These are phyloP conservation scores for Tolypocladium tropicale DNA, from an alignment of 2,329 filamentous ascomycete species.

Conservation along the genomic window DNA sequence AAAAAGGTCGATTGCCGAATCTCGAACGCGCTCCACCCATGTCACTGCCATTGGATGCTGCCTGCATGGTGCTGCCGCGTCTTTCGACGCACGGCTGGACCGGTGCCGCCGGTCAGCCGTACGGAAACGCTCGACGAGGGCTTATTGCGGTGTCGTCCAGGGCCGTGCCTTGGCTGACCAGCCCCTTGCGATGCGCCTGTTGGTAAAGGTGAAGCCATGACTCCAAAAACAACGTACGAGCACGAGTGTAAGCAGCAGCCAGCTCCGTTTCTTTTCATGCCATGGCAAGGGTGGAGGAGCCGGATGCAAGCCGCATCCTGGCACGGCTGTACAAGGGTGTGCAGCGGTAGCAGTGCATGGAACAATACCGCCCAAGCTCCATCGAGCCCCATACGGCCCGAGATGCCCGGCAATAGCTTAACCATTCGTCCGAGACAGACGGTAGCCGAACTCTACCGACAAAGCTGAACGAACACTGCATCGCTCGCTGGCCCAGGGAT, in stretches of 20 bases:
- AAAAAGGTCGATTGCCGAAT: neutral
- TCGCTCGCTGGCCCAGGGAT: neutral
- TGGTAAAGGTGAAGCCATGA: no score
- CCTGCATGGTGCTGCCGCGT: neutral
- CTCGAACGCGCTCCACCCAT: neutral
- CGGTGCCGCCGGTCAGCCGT: neutral
- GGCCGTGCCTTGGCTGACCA: no score
- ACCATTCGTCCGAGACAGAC: slow-evolving; percentile 1
- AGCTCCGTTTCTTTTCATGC: neutral
- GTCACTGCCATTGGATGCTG: neutral
- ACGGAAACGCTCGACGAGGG: neutral
- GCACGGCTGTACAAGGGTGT: neutral
- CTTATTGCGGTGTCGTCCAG: no score
- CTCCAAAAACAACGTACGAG: no score
- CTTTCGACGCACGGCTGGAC: neutral
- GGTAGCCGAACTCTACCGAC: neutral
- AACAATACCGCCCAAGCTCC: neutral
- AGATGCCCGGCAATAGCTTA: neutral
- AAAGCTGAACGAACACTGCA: neutral
- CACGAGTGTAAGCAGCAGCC: no score
- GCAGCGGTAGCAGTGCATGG: neutral
- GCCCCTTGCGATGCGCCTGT: no score
- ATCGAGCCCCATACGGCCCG: neutral
- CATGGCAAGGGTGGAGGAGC: neutral
- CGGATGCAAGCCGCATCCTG: neutral